Evolutionary conservation across 139 green algal genomes (phyloP).

Genomic region (Astrephomene gubernaculifera): DNA sequence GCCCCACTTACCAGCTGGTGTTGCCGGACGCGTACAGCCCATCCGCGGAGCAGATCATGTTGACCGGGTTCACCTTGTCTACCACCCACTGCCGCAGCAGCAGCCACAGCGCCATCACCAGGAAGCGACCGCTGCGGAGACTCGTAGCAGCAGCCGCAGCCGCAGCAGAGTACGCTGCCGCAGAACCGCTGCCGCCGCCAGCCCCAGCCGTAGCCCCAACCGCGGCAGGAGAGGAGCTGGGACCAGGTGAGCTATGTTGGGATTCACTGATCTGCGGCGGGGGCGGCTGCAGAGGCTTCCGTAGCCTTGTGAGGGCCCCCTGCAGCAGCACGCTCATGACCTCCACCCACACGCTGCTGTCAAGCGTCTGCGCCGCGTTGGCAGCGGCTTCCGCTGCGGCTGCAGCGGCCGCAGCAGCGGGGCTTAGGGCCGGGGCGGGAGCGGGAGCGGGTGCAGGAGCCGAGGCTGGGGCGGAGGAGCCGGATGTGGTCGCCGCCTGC

Average conservation of each 20-base stretch:
- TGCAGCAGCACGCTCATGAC: constrained; percentile 11
- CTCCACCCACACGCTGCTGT: constrained; percentile 19
- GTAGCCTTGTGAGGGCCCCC: background rate
- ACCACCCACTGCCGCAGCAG: constrained; percentile 58
- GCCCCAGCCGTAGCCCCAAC: too few relatives aligned
- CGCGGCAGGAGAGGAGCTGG: too few relatives aligned
- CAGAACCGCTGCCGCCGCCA: background rate
- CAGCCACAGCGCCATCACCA: constrained; percentile 50
- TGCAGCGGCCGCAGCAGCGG: too few relatives aligned
- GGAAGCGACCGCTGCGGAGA: constrained; percentile 42
- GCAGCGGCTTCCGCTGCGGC: too few relatives aligned
- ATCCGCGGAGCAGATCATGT: constrained; percentile 17
- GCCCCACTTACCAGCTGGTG: constrained; percentile 23
- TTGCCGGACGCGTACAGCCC: constrained; percentile 23
- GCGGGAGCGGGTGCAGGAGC: background rate
- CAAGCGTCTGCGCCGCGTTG: background rate
- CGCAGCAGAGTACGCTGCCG: too few relatives aligned
- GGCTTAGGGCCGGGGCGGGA: too few relatives aligned
- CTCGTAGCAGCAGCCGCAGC: too few relatives aligned
- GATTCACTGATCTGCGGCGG: too few relatives aligned
- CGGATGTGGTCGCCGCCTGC: background rate
- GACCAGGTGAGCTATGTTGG: too few relatives aligned
- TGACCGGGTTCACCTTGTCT: constrained; percentile 50
- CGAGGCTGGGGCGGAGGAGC: background rate
- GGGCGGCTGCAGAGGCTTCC: too few relatives aligned